These are phyloP conservation scores for Pleurotus ostreatus DNA, from an alignment of 768 basidiomycete species.

Conservation along the genomic window DNA sequence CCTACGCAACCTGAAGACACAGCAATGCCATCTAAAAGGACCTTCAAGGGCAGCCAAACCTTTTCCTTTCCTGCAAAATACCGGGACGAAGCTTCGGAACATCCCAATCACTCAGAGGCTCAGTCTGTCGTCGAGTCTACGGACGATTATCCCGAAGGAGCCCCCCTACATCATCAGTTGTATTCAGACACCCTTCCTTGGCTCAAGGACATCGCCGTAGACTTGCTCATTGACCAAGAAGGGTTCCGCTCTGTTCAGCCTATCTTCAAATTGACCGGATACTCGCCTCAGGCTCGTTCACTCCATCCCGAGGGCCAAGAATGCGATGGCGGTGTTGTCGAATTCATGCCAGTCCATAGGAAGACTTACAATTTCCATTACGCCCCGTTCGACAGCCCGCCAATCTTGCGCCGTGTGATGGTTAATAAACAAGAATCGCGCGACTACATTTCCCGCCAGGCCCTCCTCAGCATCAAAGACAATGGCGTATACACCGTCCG, in stretches of 20 bases:
- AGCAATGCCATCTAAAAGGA: too few relatives aligned
- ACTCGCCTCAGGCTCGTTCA: conserved; percentile 28
- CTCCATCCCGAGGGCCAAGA: conserved; percentile 23
- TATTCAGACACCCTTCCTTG: conserved; percentile 41
- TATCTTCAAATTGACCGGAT: conserved; percentile 54
- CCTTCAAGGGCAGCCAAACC: too few relatives aligned
- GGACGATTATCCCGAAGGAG: conserved; percentile 9
- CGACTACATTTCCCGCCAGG: conserved; percentile 78
- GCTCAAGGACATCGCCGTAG: conserved; percentile 50
- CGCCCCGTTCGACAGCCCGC: conserved; percentile 59
- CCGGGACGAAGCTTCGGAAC: too few relatives aligned
- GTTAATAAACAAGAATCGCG: conserved; percentile 62
- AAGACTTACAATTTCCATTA: conserved; percentile 70
- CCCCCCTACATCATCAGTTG: conserved; percentile 12
- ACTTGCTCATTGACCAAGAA: conserved; percentile 81
- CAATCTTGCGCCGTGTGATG: conserved; percentile 67
- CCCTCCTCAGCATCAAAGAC: conserved; percentile 59
- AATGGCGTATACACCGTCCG: conserved; percentile 76
- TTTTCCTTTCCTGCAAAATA: too few relatives aligned
- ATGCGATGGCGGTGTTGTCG: conserved; percentile 44
- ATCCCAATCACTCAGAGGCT: conserved; percentile 6
- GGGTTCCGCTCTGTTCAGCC: conserved; percentile 66
- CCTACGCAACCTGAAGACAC: too few relatives aligned
- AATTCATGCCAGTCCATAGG: conserved; percentile 59
- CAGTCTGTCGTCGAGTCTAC: conserved; percentile 13